phyloP scores from a whole-genome alignment of 75 land plant genomes.

The Sequoia sempervirens region DNA sequence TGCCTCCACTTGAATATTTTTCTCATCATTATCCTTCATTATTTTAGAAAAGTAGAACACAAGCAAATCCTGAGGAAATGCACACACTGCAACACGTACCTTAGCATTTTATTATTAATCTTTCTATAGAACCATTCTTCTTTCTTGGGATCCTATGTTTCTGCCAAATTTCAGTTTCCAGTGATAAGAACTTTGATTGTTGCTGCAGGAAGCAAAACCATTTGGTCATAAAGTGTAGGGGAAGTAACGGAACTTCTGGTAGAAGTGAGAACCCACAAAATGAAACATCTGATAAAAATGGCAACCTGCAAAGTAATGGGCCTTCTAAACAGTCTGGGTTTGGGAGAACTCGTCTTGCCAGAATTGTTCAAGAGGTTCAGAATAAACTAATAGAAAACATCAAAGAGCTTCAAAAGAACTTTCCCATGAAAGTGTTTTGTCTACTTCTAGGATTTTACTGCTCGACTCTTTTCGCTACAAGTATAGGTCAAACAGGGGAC shows the following conservation, averaged over 20 bases:
- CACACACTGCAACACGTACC: not conserved
- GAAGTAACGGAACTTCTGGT: not conserved
- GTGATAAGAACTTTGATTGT: not conserved
- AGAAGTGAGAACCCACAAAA: not conserved
- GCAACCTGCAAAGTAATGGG: not conserved
- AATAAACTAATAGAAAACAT: conserved; percentile 26
- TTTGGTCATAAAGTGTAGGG: conserved; percentile 3
- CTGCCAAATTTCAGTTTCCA: not conserved
- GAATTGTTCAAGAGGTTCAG: conserved; percentile 30
- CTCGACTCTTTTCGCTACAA: conserved; percentile 65
- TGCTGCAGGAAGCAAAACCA: conserved; percentile 5
- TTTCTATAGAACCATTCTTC: not conserved
- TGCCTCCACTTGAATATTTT: not conserved
- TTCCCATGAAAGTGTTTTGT: conserved; percentile 55
- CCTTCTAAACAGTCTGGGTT: conserved; percentile 1
- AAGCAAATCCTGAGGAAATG: not conserved
- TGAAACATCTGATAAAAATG: conserved; percentile 5
- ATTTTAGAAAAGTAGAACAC: not conserved
- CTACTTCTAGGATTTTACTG: conserved; percentile 66
- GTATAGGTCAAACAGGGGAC: conserved; percentile 78
- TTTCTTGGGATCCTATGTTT: not conserved
- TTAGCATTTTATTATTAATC: not conserved
- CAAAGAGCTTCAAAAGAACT: conserved; percentile 42
- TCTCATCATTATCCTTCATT: not conserved
- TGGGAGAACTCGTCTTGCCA: conserved; percentile 44